Evolutionary conservation across 345 rosid genomes (phyloP).

Genomic region (Eucalyptus virginea): DNA sequence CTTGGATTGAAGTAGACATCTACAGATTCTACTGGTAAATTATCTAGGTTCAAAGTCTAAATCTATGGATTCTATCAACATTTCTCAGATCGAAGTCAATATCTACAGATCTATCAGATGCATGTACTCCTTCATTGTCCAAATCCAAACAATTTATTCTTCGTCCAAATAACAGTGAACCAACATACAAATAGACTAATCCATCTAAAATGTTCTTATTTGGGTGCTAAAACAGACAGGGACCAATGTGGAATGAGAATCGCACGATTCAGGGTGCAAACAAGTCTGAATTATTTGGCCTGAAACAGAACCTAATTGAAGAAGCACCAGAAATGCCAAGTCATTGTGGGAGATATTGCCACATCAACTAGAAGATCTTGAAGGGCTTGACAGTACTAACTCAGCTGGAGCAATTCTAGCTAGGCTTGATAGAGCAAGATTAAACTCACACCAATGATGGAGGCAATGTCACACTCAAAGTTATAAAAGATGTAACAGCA

Average conservation of each 20-base stretch:
- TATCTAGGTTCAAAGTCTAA: not conserved
- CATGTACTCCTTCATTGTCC: not conserved
- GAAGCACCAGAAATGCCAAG: not conserved
- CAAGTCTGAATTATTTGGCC: not conserved
- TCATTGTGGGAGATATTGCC: not conserved
- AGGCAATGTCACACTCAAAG: not conserved
- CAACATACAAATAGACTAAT: not conserved
- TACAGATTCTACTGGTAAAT: not conserved
- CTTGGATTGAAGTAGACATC: not conserved
- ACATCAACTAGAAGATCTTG: not conserved
- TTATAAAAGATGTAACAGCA: not conserved
- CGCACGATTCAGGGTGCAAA: not conserved
- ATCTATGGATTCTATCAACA: not conserved
- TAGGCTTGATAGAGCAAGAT: not conserved
- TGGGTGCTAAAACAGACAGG: not conserved
- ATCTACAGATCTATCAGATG: not conserved
- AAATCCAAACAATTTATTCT: not conserved
- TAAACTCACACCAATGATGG: not conserved
- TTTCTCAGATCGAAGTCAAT: not conserved
- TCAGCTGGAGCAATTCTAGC: not conserved
- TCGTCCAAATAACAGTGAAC: not conserved
- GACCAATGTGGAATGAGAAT: not conserved
- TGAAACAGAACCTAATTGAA: not conserved
- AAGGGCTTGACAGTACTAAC: not conserved
- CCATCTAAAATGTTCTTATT: not conserved